A percentile compares a stretch with the other conserved stretches of the same genome.
Conservation (phyloP, 75 land plant species). For the Azolla pinnata region DNA sequence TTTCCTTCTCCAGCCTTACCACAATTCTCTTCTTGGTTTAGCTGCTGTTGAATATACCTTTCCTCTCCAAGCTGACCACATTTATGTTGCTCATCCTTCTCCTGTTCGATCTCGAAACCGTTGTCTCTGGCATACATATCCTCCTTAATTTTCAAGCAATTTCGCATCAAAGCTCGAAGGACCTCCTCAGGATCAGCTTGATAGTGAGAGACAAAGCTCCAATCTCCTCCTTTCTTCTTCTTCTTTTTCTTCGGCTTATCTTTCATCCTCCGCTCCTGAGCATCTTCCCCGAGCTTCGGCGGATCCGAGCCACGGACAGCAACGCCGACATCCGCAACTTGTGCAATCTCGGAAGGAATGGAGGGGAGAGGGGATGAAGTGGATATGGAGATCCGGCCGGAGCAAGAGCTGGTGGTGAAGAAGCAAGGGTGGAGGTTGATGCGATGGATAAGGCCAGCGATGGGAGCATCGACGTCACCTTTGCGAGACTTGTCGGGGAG, state of each 20-base stretch:
- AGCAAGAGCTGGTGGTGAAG: slow-evolving; percentile 98
- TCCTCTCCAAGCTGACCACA: too few relatives aligned
- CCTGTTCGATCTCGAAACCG: too few relatives aligned
- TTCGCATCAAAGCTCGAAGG: background rate
- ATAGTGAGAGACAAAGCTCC: slow-evolving; percentile 39
- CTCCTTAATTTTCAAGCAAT: background rate
- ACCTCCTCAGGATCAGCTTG: slow-evolving; percentile 28
- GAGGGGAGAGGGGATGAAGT: slow-evolving; percentile 18
- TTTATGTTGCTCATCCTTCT: too few relatives aligned
- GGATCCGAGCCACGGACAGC: too few relatives aligned
- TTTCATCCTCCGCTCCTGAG: background rate
- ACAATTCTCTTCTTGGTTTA: too few relatives aligned
- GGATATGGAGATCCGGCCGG: slow-evolving; percentile 86
- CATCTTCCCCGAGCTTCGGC: too few relatives aligned
- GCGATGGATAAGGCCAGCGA: slow-evolving; percentile 47
- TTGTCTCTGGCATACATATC: too few relatives aligned
- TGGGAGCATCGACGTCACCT: slow-evolving; percentile 66
- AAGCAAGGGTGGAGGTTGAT: slow-evolving; percentile 59
- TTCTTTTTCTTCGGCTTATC: slow-evolving; percentile 18
- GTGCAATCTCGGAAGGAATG: background rate
- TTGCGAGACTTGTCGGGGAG: slow-evolving; percentile 68
- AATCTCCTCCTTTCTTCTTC: slow-evolving; percentile 56
- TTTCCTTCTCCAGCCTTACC: too few relatives aligned
- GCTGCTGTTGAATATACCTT: too few relatives aligned
- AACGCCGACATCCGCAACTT: background rate